A percentile compares a stretch with the other conserved stretches of the same genome.
These are phyloP conservation scores for Coffea eugenioides DNA, from an alignment of 257 asterid species.

Conservation along the genomic window DNA sequence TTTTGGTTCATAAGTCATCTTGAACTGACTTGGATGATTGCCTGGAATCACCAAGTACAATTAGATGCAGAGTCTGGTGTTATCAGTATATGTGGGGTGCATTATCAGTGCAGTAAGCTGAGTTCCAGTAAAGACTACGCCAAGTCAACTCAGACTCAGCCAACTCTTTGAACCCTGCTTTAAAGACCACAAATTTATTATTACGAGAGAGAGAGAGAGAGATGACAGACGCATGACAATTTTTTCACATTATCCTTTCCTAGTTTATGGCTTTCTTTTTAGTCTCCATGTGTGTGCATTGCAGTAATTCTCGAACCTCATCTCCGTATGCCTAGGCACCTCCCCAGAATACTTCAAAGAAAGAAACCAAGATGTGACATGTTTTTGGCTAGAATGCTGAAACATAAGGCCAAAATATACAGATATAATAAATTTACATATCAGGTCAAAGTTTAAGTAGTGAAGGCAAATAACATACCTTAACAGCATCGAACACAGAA, in stretches of 20 bases:
- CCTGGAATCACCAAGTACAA: too few species aligned
- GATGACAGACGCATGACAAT: background rate
- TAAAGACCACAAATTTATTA: too few species aligned
- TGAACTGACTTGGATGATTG: background rate
- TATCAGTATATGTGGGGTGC: background rate
- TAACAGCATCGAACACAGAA: conserved; percentile 44
- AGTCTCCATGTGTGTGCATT: background rate
- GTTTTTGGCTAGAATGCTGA: background rate
- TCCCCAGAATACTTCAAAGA: background rate
- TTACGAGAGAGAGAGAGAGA: background rate
- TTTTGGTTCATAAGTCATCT: background rate
- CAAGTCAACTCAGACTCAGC: background rate
- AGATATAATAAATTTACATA: background rate
- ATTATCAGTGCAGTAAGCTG: background rate
- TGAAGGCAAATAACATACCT: conserved; percentile 44
- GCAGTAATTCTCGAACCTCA: background rate
- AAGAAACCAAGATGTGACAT: background rate
- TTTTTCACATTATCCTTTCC: background rate
- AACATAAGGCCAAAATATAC: background rate
- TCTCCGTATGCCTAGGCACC: background rate
- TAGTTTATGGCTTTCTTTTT: background rate
- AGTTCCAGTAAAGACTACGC: background rate
- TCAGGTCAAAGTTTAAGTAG: background rate
- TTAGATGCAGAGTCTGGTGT: background rate
- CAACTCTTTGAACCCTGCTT: background rate